Evolutionary conservation across 169 alveolate species (phyloP), one percentile per base, ranked within the genome.

Genomic region (Eimeria falciformis): DNA sequence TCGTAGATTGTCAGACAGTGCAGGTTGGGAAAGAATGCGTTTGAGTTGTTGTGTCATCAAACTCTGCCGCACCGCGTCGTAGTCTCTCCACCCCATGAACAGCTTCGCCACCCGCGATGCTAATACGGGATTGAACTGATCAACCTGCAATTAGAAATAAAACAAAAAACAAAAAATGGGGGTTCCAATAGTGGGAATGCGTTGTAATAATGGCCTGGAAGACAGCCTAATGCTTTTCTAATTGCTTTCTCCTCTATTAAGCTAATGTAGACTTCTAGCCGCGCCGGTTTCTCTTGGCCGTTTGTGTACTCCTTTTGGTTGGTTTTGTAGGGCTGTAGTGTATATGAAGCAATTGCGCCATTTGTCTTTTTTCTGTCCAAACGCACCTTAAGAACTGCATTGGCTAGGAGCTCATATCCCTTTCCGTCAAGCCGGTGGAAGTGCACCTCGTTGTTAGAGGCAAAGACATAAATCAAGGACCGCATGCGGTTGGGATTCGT

Each of bases 401-500:
- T 89, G n/a, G 89, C 94, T 37, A 93, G 73, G 75, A 93, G 69
- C 29, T 65, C 82, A 82, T 93, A 93, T 2, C 95, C 95, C 40
- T 71, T 77, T 11, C 94, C 95, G 25, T 88, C 83, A 17, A 5
- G 47, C 47, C 84, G 50, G 82, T 93, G 95, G 73, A 73, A 79
- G 66, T 87, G 91, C 40, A 29, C n/a, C 0, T 23, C 53, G 47
- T 89, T 89, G 46, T 23, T 18, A 66, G 84, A 18, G 12, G 46
- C 68, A 40, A 75, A 88, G 11, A 56, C 40, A 23, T 37, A 75
- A 11, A 89, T 40, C 71, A 93, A 11, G 33, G 88, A 71, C 21
- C 95, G 91, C 21, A 93, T 65, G 6, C 93, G 17, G 45, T 93
- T 93, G 43, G 95, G 95, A 7, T 93, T 93, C 68, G 45, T 93